These are phyloP conservation scores for Macaranga tanarius DNA, from an alignment of 441 rosid species.

Conservation along the genomic window DNA sequence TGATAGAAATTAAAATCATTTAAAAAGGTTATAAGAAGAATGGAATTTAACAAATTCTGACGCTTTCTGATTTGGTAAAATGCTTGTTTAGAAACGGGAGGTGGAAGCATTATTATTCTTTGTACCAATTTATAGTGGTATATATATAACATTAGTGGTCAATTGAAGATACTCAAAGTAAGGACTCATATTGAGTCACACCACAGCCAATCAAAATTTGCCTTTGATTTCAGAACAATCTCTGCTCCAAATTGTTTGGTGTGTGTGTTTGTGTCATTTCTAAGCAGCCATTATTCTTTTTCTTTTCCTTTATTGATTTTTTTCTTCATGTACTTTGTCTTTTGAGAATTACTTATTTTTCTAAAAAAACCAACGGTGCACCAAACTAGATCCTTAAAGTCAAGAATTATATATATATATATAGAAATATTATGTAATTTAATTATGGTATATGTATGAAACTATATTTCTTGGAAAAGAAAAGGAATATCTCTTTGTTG, in stretches of 20 bases:
- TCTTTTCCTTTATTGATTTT: not conserved
- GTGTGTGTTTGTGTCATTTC: not conserved
- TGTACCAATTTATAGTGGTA: slow-evolving; percentile 27
- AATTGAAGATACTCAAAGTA: not conserved
- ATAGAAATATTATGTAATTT: not conserved
- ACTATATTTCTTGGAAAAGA: not conserved
- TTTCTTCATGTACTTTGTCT: not conserved
- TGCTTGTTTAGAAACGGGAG: slow-evolving; percentile 25
- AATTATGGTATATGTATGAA: not conserved
- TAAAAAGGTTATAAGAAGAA: too few species aligned
- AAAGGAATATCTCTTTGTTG: slow-evolving; percentile 10
- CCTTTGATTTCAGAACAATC: slow-evolving; percentile 4
- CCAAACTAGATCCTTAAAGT: slow-evolving; percentile 9
- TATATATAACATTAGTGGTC: slow-evolving; percentile 5
- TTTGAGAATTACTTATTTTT: not conserved
- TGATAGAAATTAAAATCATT: too few species aligned
- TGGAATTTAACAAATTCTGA: too few species aligned
- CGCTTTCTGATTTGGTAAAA: not conserved
- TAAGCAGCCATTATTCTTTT: not conserved
- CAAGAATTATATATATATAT: not conserved
- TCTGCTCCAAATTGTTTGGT: slow-evolving; percentile 21
- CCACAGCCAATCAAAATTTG: slow-evolving; percentile 10
- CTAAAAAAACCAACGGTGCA: not conserved
- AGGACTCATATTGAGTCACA: not conserved
- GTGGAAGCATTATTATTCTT: slow-evolving; percentile 21